Evolutionary conservation across 805 yeast genomes (phyloP).

Genomic region (Cyberlindnera misumaiensis): DNA sequence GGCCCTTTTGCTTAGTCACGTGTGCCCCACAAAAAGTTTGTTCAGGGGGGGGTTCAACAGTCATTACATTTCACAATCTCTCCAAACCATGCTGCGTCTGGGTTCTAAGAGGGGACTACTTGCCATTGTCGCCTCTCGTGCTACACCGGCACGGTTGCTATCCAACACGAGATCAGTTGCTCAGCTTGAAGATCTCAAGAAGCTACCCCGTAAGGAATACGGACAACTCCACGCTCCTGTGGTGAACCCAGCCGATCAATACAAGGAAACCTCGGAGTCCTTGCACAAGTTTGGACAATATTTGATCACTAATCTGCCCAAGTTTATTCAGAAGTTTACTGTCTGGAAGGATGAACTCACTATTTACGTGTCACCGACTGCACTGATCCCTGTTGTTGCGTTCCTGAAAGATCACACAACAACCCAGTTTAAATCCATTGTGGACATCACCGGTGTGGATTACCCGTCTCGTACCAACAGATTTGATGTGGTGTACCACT

Average conservation of each 20-base stretch:
- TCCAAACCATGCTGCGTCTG: background rate
- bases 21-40: background rate
- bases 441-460: slow-evolving; percentile 84
- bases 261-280: slow-evolving; percentile 58
- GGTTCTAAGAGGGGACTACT: background rate
- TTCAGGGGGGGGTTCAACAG: background rate
- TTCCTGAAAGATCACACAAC: slow-evolving; percentile 76
- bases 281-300: slow-evolving; percentile 79
- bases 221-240: slow-evolving; percentile 25
- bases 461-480: slow-evolving; percentile 79
- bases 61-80: too few relatives aligned
- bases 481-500: slow-evolving; percentile 81
- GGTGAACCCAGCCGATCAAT: slow-evolving; percentile 74
- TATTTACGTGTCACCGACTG: slow-evolving; percentile 68
- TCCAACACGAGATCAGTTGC: too few relatives aligned
- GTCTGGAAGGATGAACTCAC: slow-evolving; percentile 90
- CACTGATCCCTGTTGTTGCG: slow-evolving; percentile 60
- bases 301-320: slow-evolving; percentile 71
- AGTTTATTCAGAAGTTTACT: slow-evolving; percentile 72
- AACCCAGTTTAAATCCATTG: slow-evolving; percentile 68
- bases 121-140: too few relatives aligned
- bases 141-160: too few relatives aligned
- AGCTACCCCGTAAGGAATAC: slow-evolving; percentile 21
- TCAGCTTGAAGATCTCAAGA: slow-evolving; percentile 14
- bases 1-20: background rate